phyloP scores from a whole-genome alignment of 73 alveolate species.

The Paramecium octaurelia region DNA sequence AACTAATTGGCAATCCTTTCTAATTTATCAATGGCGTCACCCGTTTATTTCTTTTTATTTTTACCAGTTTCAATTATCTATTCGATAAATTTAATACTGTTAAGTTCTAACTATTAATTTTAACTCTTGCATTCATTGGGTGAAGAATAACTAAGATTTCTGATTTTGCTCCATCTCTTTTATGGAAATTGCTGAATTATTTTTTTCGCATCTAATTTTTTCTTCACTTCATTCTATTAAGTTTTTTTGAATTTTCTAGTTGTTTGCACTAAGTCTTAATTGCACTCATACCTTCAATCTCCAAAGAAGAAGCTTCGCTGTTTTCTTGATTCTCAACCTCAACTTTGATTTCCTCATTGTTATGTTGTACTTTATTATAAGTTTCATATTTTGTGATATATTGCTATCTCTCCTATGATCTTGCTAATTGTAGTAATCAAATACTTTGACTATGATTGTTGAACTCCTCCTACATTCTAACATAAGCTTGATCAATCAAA shows the following conservation, averaged over 20 bases:
- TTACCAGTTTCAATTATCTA: background rate
- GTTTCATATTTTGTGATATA: background rate
- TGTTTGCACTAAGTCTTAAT: background rate
- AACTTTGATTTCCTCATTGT: background rate
- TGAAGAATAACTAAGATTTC: background rate
- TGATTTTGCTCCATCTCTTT: background rate
- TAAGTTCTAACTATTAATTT: background rate
- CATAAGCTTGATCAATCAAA: background rate
- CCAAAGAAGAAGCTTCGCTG: background rate
- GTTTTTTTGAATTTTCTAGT: background rate
- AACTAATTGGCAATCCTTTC: background rate
- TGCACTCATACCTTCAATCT: background rate
- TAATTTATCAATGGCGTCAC: background rate
- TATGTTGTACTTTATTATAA: background rate
- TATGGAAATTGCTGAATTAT: background rate
- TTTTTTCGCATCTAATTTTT: background rate
- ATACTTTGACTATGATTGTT: background rate
- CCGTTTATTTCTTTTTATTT: background rate
- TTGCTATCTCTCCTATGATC: slow-evolving; percentile 14
- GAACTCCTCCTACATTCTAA: background rate
- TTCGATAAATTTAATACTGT: background rate
- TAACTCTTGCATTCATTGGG: background rate
- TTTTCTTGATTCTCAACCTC: background rate
- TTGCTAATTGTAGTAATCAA: background rate
- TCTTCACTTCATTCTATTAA: background rate